A percentile compares a stretch with the other conserved stretches of the same genome.
These are phyloP conservation scores for Leccinum cinnamomeum DNA, from an alignment of 1,284 basidiomycete species.

Conservation along the genomic window DNA sequence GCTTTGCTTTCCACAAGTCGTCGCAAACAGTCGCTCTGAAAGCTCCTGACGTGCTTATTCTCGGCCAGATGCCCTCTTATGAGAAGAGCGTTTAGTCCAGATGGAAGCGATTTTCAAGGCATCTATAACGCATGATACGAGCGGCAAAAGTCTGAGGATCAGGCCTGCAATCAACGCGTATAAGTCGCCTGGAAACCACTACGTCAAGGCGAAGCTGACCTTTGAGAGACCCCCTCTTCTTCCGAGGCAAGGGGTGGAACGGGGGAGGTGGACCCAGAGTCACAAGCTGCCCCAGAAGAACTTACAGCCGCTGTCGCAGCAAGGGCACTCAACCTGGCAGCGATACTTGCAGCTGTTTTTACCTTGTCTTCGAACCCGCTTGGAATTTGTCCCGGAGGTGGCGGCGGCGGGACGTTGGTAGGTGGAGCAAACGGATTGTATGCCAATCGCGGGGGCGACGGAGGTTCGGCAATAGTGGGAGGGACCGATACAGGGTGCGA, in stretches of 20 bases:
- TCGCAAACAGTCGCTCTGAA: no score
- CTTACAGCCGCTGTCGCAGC: slow-evolving; percentile 40
- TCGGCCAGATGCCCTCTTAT: no score
- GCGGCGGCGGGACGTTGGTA: slow-evolving; percentile 53
- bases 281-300: slow-evolving; percentile 12
- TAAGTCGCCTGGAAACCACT: neutral
- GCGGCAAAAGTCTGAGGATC: slow-evolving; percentile 74
- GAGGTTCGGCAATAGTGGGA: slow-evolving; percentile 29
- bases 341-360: slow-evolving; percentile 79
- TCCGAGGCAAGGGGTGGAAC: slow-evolving; percentile 22
- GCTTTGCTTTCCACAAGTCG: no score
- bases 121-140: slow-evolving; percentile 18
- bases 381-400: slow-evolving; percentile 50
- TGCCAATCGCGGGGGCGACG: slow-evolving; percentile 50
- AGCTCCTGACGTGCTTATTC: no score
- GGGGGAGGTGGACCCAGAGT: slow-evolving; percentile 17
- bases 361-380: slow-evolving; percentile 60
- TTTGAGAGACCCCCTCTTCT: slow-evolving; percentile 34
- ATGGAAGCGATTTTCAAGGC: no score
- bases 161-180: slow-evolving; percentile 41
- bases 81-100: no score
- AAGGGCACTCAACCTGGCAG: slow-evolving; percentile 65
- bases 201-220: slow-evolving; percentile 29
- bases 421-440: slow-evolving; percentile 70
- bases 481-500: slow-evolving; percentile 18